Conservation (phyloP, 495 filamentous ascomycete genomes). For the Polyplosphaeria fusca region DNA sequence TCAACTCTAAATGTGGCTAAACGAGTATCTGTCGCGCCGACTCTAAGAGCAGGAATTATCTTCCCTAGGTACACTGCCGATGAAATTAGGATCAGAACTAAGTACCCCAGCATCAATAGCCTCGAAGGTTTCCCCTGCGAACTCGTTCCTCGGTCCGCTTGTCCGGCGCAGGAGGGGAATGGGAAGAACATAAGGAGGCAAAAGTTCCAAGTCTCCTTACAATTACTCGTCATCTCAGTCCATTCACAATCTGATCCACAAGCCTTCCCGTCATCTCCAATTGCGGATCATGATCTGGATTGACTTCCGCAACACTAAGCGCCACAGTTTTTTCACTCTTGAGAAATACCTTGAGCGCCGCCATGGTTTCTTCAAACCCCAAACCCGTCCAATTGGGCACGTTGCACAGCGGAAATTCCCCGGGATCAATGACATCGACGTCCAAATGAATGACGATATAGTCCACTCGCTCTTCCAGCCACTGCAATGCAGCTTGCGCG, state of each 20-base stretch:
- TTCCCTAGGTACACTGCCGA: no score
- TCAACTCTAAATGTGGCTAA: no score
- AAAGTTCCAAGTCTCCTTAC: no score
- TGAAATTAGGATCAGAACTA: no score
- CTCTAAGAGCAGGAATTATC: no score
- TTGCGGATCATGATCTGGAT: conserved; percentile 23
- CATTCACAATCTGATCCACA: conserved; percentile 15
- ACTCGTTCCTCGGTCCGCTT: no score
- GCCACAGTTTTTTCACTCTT: conserved; percentile 16
- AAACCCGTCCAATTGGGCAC: conserved; percentile 17
- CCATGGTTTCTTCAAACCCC: conserved; percentile 15
- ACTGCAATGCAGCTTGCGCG: conserved; percentile 8
- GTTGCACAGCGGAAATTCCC: conserved; percentile 20
- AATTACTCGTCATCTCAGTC: neutral
- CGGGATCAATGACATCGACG: conserved; percentile 23
- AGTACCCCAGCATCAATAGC: no score
- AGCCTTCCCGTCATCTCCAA: conserved; percentile 16
- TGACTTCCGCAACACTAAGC: conserved; percentile 21
- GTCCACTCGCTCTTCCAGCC: conserved; percentile 21
- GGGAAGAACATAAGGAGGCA: no score
- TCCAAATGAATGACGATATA: conserved; percentile 18
- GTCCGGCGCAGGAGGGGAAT: no score
- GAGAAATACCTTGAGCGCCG: conserved; percentile 9
- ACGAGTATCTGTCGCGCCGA: no score
- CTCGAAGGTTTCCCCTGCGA: no score